A percentile compares a stretch with the other conserved stretches of the same genome.
Conservation (phyloP, 345 rosid genomes). For the Euclidium syriacum region DNA sequence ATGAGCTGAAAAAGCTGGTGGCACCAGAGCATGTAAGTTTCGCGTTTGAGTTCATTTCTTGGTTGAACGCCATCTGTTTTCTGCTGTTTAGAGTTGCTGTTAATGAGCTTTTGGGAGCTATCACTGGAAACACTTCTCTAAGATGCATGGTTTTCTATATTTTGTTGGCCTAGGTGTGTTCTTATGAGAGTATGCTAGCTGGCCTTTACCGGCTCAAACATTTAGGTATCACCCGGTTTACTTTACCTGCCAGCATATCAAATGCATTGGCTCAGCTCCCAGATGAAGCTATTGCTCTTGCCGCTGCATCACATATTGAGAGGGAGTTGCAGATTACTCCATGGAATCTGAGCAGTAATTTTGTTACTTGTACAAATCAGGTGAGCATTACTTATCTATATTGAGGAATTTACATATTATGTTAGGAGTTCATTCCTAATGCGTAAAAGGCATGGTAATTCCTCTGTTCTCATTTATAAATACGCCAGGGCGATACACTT, state of each 20-base stretch:
- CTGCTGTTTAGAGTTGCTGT: neutral
- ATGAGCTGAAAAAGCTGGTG: conserved; percentile 70
- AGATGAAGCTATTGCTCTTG: conserved; percentile 89
- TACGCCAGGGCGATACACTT: neutral
- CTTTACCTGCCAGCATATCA: conserved; percentile 69
- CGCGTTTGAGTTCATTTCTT: conserved; percentile 6
- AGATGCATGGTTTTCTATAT: conserved; percentile 11
- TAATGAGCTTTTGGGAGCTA: neutral
- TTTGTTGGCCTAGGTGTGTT: conserved; percentile 62
- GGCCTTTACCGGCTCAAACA: conserved; percentile 88
- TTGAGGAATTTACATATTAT: neutral
- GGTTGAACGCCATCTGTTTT: conserved; percentile 4
- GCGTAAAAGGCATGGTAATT: neutral
- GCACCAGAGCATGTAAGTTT: conserved; percentile 85
- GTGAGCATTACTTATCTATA: conserved; percentile 33
- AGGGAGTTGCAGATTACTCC: conserved; percentile 95
- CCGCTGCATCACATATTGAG: conserved; percentile 97
- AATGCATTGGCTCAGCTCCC: conserved; percentile 92
- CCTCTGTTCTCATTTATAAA: neutral
- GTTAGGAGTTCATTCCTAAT: neutral
- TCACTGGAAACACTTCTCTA: conserved; percentile 8
- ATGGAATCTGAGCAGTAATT: conserved; percentile 92
- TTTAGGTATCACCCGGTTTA: conserved; percentile 77
- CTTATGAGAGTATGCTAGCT: conserved; percentile 97
- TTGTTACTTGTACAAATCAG: conserved; percentile 93